phyloP scores from a whole-genome alignment of 805 yeast genomes.

The Kodamaea neixiangensis region DNA sequence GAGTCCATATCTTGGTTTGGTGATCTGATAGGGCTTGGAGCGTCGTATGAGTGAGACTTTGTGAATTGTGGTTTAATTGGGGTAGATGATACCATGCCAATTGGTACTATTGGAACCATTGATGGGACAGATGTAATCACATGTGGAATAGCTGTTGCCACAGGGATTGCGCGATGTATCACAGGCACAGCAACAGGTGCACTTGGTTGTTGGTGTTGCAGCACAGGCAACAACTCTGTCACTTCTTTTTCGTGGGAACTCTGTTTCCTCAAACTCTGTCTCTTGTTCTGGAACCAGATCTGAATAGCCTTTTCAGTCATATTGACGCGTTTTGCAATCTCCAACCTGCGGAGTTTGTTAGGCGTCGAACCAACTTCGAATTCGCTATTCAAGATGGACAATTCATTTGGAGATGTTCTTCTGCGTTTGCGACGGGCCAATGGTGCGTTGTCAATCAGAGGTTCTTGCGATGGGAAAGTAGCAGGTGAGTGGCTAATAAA shows the following conservation, averaged over 20 bases:
- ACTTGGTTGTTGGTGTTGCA: conserved; percentile 1
- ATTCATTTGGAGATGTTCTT: conserved; percentile 88
- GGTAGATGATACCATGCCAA: conserved; percentile 15
- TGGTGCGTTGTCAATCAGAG: conserved; percentile 85
- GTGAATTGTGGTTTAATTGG: conserved; percentile 16
- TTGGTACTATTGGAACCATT: conserved; percentile 1
- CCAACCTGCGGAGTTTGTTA: conserved; percentile 68
- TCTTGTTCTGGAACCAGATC: conserved; percentile 96
- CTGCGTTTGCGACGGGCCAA: conserved; percentile 93
- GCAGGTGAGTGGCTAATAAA: conserved; percentile 92
- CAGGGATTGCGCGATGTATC: neutral
- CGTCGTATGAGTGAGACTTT: conserved; percentile 14
- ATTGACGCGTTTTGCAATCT: conserved; percentile 76
- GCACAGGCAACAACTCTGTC: conserved; percentile 42
- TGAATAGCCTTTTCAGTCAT: conserved; percentile 99
- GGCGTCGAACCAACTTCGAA: conserved; percentile 81
- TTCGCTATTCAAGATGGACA: conserved; percentile 77
- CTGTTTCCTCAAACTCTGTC: conserved; percentile 74
- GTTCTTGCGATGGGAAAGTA: conserved; percentile 81
- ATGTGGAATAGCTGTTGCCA: conserved; percentile 1
- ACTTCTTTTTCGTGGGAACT: conserved; percentile 38
- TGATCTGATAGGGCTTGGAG: conserved; percentile 11
- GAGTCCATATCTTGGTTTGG: conserved; percentile 19
- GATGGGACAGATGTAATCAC: neutral
- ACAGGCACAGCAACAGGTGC: neutral